Conservation (phyloP, 805 yeast species). For the Lachancea lanzarotensis region DNA sequence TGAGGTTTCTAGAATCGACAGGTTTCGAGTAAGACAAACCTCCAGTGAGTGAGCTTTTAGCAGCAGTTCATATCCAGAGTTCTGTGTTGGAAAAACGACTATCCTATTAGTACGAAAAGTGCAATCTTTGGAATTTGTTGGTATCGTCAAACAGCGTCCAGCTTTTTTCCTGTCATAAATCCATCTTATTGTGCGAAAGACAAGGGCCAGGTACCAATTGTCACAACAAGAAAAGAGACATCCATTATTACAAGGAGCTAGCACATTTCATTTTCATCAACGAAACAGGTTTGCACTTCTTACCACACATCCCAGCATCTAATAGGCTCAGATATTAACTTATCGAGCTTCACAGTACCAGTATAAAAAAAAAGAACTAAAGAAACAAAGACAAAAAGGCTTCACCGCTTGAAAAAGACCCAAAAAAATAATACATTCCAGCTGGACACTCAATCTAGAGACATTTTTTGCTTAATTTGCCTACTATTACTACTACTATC, state of each 20-base stretch:
- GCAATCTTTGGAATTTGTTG: neutral
- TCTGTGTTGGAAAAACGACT: neutral
- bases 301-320: neutral
- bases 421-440: neutral
- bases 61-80: neutral
- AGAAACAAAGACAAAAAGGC: neutral
- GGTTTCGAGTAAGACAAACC: constrained; percentile 3
- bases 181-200: too few relatives aligned
- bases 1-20: constrained; percentile 6
- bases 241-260: too few relatives aligned
- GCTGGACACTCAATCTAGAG: neutral
- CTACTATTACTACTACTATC: neutral
- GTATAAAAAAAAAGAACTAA: neutral
- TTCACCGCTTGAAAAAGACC: neutral
- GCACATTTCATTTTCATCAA: neutral
- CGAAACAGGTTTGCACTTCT: neutral
- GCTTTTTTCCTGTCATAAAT: neutral
- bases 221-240: neutral
- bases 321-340: neutral
- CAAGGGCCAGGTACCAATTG: too few relatives aligned
- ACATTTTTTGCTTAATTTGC: neutral
- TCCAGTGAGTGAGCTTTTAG: neutral
- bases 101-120: neutral
- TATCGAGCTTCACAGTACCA: neutral
- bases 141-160: neutral